Conservation (phyloP, 805 yeast genomes). For the Yarrowia sp. region DNA sequence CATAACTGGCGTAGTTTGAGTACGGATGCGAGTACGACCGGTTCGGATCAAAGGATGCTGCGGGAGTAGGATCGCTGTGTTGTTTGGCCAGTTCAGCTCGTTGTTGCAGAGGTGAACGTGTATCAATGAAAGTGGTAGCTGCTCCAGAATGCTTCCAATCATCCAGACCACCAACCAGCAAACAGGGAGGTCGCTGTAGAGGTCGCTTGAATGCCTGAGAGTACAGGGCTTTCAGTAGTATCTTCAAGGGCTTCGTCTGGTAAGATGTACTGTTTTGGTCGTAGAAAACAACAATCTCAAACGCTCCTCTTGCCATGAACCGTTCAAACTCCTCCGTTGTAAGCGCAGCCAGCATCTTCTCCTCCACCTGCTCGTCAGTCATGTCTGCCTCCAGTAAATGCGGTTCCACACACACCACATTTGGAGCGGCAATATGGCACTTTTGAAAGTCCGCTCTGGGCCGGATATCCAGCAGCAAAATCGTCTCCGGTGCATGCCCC, state of each 20-base stretch:
- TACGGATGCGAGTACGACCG: conserved; percentile 28
- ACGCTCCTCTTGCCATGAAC: conserved; percentile 54
- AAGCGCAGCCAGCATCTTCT: conserved; percentile 51
- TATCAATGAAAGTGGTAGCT: not conserved
- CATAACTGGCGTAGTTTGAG: conserved; percentile 5
- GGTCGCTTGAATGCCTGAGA: conserved; percentile 42
- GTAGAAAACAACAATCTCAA: conserved; percentile 64
- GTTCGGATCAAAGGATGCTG: conserved; percentile 29
- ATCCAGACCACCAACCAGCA: conserved; percentile 57
- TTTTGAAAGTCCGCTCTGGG: conserved; percentile 56
- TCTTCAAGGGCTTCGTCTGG: conserved; percentile 30
- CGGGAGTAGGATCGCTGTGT: conserved; percentile 16
- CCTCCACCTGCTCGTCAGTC: conserved; percentile 66
- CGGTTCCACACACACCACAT: conserved; percentile 77
- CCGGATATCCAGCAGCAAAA: conserved; percentile 73
- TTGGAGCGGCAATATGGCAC: conserved; percentile 59
- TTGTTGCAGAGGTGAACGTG: conserved; percentile 18
- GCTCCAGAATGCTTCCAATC: conserved; percentile 33
- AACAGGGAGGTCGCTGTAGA: conserved; percentile 44
- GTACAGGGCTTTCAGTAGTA: conserved; percentile 42
- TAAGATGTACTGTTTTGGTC: conserved; percentile 43
- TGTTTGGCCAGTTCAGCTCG: conserved; percentile 29
- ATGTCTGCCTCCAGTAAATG: conserved; percentile 49
- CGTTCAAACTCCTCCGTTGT: conserved; percentile 54
- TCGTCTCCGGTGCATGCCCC: conserved; percentile 48